Conservation (phyloP, 2,329 filamentous ascomycete genomes). For the Alternaria brassicicola region DNA sequence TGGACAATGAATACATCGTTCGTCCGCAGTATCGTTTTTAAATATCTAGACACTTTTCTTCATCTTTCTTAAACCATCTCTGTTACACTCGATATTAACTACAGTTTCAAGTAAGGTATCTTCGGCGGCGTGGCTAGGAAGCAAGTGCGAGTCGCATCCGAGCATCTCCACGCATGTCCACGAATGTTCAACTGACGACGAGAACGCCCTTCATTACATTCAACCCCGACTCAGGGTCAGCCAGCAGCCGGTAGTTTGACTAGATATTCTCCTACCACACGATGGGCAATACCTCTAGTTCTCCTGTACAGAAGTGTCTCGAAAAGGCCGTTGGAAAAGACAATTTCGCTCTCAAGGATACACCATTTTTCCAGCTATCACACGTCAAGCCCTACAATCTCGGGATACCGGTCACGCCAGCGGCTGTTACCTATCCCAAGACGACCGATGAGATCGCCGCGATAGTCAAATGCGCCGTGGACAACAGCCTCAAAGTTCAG, state of each 20-base stretch:
- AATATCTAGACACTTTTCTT: background rate
- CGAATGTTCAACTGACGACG: background rate
- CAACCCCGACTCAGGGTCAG: background rate
- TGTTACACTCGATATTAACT: background rate
- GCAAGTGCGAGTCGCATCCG: background rate
- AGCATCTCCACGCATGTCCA: background rate
- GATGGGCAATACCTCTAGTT: constrained; percentile 43
- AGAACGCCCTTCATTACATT: background rate
- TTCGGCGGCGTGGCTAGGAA: background rate
- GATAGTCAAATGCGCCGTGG: constrained; percentile 64
- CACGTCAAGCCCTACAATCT: constrained; percentile 50
- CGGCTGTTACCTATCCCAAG: constrained; percentile 63
- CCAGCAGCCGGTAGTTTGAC: background rate
- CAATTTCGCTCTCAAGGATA: constrained; percentile 31
- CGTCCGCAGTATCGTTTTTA: background rate
- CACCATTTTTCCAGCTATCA: constrained; percentile 35
- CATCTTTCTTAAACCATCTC: background rate
- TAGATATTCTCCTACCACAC: background rate
- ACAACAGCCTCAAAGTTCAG: constrained; percentile 61
- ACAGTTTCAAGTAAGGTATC: background rate
- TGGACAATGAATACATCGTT: background rate
- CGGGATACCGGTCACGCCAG: constrained; percentile 51
- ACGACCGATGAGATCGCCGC: constrained; percentile 60
- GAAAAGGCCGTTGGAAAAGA: constrained; percentile 33
- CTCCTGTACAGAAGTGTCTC: constrained; percentile 38